These are phyloP conservation scores for Thelonectria rubi DNA, from an alignment of 2,329 filamentous ascomycete species.

Conservation along the genomic window DNA sequence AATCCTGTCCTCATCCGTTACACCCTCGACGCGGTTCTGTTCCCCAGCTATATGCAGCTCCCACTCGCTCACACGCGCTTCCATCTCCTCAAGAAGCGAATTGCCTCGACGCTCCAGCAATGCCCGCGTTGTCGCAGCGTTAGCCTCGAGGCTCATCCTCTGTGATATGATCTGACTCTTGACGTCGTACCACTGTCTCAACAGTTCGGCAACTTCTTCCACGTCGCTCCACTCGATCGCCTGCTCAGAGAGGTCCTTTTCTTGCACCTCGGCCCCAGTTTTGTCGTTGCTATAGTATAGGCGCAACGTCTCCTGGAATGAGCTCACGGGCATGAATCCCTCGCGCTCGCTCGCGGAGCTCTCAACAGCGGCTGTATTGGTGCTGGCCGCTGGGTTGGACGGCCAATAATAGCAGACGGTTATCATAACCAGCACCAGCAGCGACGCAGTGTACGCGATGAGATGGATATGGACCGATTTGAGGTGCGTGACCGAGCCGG, in stretches of 20 bases:
- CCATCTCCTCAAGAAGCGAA: not conserved
- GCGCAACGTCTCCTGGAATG: not conserved
- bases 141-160: not conserved
- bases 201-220: not conserved
- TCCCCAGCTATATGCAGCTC: not conserved
- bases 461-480: not conserved
- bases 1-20: not conserved
- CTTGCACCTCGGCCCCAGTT: not conserved
- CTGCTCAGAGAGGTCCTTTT: not conserved
- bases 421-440: not conserved
- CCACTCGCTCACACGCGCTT: not conserved
- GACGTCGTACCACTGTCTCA: conserved; percentile 2
- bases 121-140: not conserved
- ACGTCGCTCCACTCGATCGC: not conserved
- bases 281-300: conserved; percentile 1
- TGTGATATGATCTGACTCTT: not conserved
- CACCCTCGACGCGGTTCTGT: not conserved
- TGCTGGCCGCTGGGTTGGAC: not conserved
- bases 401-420: not conserved
- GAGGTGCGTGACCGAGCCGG: not conserved
- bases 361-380: not conserved
- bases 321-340: not conserved
- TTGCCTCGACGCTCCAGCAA: not conserved
- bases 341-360: not conserved
- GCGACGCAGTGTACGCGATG: not conserved